phyloP scores from a whole-genome alignment of 345 rosid genomes.

The thale cress (Arabidopsis thaliana) region DNA sequence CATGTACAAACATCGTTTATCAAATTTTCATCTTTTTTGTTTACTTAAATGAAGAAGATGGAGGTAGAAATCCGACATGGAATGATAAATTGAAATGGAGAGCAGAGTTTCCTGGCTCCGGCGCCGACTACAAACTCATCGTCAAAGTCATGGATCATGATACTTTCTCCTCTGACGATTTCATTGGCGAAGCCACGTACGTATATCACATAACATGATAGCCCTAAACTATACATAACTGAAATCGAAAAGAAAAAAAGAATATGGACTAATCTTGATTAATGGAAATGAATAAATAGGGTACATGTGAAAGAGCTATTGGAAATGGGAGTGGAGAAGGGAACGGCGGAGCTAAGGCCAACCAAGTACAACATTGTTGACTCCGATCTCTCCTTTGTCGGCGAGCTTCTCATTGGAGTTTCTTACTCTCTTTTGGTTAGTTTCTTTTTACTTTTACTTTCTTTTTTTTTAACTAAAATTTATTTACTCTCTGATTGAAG shows the following conservation, averaged over 20 bases:
- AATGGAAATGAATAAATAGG: slow-evolving; percentile 45
- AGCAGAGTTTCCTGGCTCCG: slow-evolving; percentile 81
- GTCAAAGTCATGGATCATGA: slow-evolving; percentile 89
- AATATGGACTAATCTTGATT: not conserved
- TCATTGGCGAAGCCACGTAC: slow-evolving; percentile 76
- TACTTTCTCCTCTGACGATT: slow-evolving; percentile 74
- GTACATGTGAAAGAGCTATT: slow-evolving; percentile 75
- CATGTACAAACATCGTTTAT: too few species aligned
- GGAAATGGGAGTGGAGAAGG: slow-evolving; percentile 78
- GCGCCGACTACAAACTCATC: slow-evolving; percentile 59
- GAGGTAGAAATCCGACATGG: slow-evolving; percentile 67
- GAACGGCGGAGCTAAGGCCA: slow-evolving; percentile 65
- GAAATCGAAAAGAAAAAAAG: not conserved
- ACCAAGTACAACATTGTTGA: slow-evolving; percentile 59
- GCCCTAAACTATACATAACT: not conserved
- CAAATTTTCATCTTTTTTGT: not conserved
- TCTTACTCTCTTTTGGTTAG: slow-evolving; percentile 48
- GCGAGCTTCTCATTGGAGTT: slow-evolving; percentile 76
- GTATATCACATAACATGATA: slow-evolving; percentile 11
- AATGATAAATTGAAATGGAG: slow-evolving; percentile 67
- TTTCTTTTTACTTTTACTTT: not conserved
- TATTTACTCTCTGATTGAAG: not conserved
- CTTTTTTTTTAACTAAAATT: not conserved
- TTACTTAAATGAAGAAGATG: slow-evolving; percentile 27
- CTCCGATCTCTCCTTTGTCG: slow-evolving; percentile 55